A percentile compares a stretch with the other conserved stretches of the same genome.
Evolutionary conservation across 441 rosid genomes (phyloP).

Genomic region (Euphorbia celastroides): DNA sequence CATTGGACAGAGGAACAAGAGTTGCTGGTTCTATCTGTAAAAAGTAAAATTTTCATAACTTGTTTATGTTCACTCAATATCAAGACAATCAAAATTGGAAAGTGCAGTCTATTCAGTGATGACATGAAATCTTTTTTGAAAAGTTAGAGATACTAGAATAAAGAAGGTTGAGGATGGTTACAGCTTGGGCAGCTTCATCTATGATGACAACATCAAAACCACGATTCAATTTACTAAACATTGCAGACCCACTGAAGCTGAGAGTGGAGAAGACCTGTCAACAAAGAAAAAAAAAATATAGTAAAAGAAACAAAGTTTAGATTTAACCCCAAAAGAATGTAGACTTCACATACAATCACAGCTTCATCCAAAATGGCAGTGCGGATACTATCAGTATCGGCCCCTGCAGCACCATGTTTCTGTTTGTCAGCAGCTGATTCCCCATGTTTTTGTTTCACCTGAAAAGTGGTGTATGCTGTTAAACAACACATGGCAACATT

Average conservation of each 20-base stretch:
- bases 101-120: not conserved
- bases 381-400: constrained; percentile 66
- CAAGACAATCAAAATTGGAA: constrained; percentile 4
- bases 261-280: constrained; percentile 87
- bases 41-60: constrained; percentile 10
- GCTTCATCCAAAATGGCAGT: constrained; percentile 82
- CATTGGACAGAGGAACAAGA: constrained; percentile 84
- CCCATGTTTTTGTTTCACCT: constrained; percentile 68
- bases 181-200: constrained; percentile 99
- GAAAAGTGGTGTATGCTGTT: constrained; percentile 18
- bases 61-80: too few relatives aligned
- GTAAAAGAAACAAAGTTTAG: constrained; percentile 5
- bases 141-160: constrained; percentile 8
- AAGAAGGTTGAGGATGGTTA: constrained; percentile 30
- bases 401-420: constrained; percentile 63
- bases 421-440: constrained; percentile 60
- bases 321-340: constrained; percentile 16
- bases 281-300: constrained; percentile 17
- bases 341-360: constrained; percentile 55
- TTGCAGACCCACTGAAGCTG: constrained; percentile 86
- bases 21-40: constrained; percentile 91
- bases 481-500: not conserved
- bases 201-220: constrained; percentile 94
- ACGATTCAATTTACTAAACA: constrained; percentile 58
- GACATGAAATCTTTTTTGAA: too few relatives aligned